Base-by-base conservation (phyloP, 2,329 filamentous ascomycete species). In the Pestalotiopsis sp. region DNA sequence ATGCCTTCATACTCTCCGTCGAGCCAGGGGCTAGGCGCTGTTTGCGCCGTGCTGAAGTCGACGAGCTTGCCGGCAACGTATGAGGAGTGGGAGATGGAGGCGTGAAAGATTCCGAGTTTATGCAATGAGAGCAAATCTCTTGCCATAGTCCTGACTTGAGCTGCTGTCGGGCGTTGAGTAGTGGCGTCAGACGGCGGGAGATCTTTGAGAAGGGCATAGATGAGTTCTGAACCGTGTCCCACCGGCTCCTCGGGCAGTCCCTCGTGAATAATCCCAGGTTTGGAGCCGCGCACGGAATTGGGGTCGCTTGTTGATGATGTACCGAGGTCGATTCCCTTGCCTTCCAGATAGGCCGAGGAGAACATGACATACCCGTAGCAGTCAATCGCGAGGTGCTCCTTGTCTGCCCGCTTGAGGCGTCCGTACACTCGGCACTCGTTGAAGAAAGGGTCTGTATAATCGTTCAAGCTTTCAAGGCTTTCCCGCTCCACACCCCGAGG, bases 351-450 rank as follows among this genome's bases (percentile, higher is more conserved):
- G 17, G 27, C 12, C 39, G 27, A 31, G 4, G 65, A 58, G 36
- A 59, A 59, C 17, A 67, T 49, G 31, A 67, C 20, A 12, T 67
- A 67, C 1, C 65, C 52, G 20, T 67, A 36, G 36, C 65, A 67
- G 13, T 67, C 36, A 11, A 49, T 31, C 3, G 56, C 56, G 1
- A 67, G 20, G 11, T 49, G 13, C n/a, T 67, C 65, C 23, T 60
- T 67, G 56, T 38, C 20, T 25, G 56, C 60, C 41, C 60, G 52
- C n/a, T 67, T 60, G 14, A 65, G 25, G 2, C 45, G 63, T 1
- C 63, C 63, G 49, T 57, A 65, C 6, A 31, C 63, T 9, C 65
- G 65, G 20, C 65, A 60, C 56, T 67, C 65, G 31, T 60, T 41
- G n/a, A 38, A 12, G 27, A 60, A 67, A 25, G 52, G 38, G 14